phyloP scores from a whole-genome alignment of 1,139 yeast genomes.

The Zhuliangozyma blackwelliae region DNA sequence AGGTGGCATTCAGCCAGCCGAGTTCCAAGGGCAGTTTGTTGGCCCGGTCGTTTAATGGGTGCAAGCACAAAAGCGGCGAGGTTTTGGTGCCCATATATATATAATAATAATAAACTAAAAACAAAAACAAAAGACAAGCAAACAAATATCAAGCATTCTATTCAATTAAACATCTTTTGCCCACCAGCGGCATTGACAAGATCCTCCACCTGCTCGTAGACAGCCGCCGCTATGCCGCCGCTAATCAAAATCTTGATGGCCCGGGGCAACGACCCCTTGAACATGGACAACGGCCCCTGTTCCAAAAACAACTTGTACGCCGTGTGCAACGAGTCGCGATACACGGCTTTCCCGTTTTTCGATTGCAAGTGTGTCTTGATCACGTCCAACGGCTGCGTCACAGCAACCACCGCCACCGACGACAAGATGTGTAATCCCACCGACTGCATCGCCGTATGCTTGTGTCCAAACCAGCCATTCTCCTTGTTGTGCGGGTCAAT shows the following conservation, averaged over 20 bases:
- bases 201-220: conserved; percentile 60
- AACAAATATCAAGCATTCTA: neutral
- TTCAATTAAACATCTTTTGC: conserved; percentile 41
- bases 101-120: conserved; percentile 23
- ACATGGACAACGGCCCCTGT: conserved; percentile 63
- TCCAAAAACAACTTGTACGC: conserved; percentile 65
- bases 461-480: conserved; percentile 47
- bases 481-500: conserved; percentile 51
- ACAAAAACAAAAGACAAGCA: neutral
- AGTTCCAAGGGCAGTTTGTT: conserved; percentile 56
- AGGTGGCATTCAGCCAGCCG: conserved; percentile 71
- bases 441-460: conserved; percentile 38
- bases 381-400: conserved; percentile 91
- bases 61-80: conserved; percentile 47
- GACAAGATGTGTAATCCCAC: conserved; percentile 52
- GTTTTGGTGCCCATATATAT: conserved; percentile 48
- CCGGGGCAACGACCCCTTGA: conserved; percentile 81
- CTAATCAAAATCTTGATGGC: conserved; percentile 72
- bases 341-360: conserved; percentile 56
- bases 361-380: conserved; percentile 87
- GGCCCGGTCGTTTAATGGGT: conserved; percentile 50
- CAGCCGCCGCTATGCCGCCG: conserved; percentile 72
- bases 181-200: conserved; percentile 44
- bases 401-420: conserved; percentile 63
- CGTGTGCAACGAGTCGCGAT: conserved; percentile 68